Conservation (phyloP, 768 basidiomycete species). For the Russula dissimulans region DNA sequence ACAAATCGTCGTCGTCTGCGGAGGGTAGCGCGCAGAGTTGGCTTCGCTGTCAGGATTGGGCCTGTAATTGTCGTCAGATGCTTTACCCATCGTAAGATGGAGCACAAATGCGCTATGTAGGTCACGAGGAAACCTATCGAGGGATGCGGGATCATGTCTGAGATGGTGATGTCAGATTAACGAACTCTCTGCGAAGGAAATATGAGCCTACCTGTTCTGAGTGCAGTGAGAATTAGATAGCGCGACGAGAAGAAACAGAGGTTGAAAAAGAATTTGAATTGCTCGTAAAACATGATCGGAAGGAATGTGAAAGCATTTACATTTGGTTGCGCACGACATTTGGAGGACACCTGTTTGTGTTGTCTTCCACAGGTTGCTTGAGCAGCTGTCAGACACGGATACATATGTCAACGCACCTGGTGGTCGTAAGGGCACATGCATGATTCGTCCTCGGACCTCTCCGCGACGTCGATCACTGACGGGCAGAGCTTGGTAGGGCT, state of each 20-base stretch:
- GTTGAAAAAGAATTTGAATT: conserved; percentile 99
- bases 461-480: conserved; percentile 24
- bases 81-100: conserved; percentile 94
- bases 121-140: conserved; percentile 81
- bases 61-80: conserved; percentile 96
- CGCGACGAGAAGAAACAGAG: conserved; percentile 96
- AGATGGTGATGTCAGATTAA: neutral
- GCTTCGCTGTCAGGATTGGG: conserved; percentile 88
- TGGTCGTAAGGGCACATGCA: conserved; percentile 69
- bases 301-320: conserved; percentile 96
- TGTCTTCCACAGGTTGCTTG: conserved; percentile 36
- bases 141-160: neutral
- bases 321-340: conserved; percentile 97
- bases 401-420: conserved; percentile 35
- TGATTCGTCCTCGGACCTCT: conserved; percentile 53
- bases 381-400: neutral
- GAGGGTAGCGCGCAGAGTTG: conserved; percentile 78
- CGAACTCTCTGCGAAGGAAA: neutral
- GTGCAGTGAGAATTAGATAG: conserved; percentile 90
- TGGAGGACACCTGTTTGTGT: conserved; percentile 60
- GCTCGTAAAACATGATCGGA: conserved; percentile 94
- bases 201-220: conserved; percentile 80
- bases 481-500: conserved; percentile 19
- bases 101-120: conserved; percentile 93
- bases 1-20: conserved; percentile 20